Evolutionary conservation across 345 rosid species (phyloP).

Genomic region (Adansonia digitata): DNA sequence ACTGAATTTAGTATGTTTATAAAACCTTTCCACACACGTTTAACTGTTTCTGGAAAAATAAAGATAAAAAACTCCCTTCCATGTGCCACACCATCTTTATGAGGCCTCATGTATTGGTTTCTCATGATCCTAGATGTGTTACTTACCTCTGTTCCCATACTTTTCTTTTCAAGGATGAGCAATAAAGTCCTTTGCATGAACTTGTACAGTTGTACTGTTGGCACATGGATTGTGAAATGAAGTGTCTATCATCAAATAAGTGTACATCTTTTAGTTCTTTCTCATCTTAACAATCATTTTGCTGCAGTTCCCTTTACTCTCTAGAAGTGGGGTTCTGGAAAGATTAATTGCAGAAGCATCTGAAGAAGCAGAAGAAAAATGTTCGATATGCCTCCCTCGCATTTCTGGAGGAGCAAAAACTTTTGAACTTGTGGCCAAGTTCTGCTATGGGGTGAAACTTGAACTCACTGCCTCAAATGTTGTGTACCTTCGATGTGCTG

Average conservation of each 20-base stretch:
- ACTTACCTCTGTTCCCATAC: not conserved
- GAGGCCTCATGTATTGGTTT: not conserved
- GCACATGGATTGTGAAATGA: not conserved
- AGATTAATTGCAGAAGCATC: slow-evolving; percentile 74
- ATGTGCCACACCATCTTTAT: not conserved
- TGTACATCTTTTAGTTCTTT: slow-evolving; percentile 15
- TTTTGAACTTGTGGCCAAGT: slow-evolving; percentile 91
- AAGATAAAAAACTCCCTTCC: not conserved
- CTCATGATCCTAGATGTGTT: not conserved
- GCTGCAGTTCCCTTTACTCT: slow-evolving; percentile 89
- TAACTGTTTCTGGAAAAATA: not conserved
- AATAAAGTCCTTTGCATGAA: not conserved
- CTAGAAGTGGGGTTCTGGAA: slow-evolving; percentile 94
- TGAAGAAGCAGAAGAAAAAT: slow-evolving; percentile 59
- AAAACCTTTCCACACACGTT: not conserved
- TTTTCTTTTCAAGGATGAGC: not conserved
- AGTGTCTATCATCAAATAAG: slow-evolving; percentile 10
- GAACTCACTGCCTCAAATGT: slow-evolving; percentile 91
- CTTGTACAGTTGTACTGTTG: not conserved
- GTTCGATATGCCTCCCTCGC: slow-evolving; percentile 45
- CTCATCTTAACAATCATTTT: slow-evolving; percentile 2
- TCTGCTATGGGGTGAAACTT: slow-evolving; percentile 95
- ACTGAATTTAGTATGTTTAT: not conserved
- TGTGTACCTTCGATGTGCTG: slow-evolving; percentile 74
- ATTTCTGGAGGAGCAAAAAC: slow-evolving; percentile 90